phyloP scores from a whole-genome alignment of 2,329 filamentous ascomycete species.

The Claviceps maximensis region DNA sequence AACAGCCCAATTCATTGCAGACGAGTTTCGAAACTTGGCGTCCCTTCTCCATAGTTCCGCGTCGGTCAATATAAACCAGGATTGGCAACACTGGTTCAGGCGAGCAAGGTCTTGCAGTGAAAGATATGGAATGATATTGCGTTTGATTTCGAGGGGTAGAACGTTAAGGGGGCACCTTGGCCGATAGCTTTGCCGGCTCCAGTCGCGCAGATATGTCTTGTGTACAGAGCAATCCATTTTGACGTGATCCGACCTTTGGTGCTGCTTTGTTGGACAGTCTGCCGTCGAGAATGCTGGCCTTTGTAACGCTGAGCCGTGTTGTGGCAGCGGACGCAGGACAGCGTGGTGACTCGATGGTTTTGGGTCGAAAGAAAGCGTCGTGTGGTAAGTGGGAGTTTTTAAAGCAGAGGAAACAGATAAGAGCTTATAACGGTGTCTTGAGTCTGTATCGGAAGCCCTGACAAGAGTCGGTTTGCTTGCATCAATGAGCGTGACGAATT shows the following conservation, averaged over 20 bases:
- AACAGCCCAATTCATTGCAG: constrained; percentile 3
- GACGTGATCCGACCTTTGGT: neutral
- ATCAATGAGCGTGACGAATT: neutral
- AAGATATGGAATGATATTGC: neutral
- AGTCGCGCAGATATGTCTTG: neutral
- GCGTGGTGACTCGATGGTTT: neutral
- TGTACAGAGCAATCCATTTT: constrained; percentile 26
- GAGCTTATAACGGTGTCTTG: neutral
- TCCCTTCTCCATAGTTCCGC: neutral
- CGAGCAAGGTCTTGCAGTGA: neutral
- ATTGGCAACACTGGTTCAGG: neutral
- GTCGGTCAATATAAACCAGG: neutral
- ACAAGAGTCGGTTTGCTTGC: neutral
- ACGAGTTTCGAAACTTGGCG: neutral
- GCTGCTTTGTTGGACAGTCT: neutral
- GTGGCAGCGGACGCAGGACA: neutral
- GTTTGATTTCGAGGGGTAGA: constrained; percentile 1
- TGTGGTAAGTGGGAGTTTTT: neutral
- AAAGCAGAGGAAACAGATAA: neutral
- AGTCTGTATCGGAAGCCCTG: neutral
- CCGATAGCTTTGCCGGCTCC: neutral
- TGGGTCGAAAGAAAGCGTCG: neutral
- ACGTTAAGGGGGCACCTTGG: neutral
- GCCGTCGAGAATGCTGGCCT: neutral
- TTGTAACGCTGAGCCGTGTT: neutral